A percentile compares a stretch with the other conserved stretches of the same genome.
phyloP scores from a whole-genome alignment of 1,284 basidiomycete species.

The Spongispora temasekensis region DNA sequence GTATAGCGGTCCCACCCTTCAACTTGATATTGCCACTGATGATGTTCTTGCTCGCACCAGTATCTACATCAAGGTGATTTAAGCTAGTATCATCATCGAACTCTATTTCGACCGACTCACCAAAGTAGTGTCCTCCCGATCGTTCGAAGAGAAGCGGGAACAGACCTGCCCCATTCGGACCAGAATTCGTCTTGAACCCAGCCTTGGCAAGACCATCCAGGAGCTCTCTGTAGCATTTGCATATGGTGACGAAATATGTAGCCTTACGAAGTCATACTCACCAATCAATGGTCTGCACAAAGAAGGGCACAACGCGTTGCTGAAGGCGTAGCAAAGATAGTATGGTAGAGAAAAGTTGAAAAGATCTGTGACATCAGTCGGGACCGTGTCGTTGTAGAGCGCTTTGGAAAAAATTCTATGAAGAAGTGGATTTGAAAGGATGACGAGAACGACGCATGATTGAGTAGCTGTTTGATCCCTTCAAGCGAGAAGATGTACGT shows the following conservation, averaged over 20 bases:
- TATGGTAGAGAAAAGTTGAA: slow-evolving; percentile 19
- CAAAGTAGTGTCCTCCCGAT: slow-evolving; percentile 48
- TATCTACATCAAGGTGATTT: slow-evolving; percentile 24
- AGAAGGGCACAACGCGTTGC: slow-evolving; percentile 17
- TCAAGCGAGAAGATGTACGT: slow-evolving; percentile 26
- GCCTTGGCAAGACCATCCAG: slow-evolving; percentile 43
- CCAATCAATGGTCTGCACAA: slow-evolving; percentile 30
- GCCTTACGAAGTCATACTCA: slow-evolving; percentile 5
- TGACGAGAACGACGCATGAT: slow-evolving; percentile 11
- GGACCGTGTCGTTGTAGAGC: slow-evolving; percentile 25
- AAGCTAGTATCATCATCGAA: no score
- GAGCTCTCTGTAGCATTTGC: slow-evolving; percentile 23
- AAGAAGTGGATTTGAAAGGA: background rate
- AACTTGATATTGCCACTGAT: slow-evolving; percentile 48
- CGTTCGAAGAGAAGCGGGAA: slow-evolving; percentile 36
- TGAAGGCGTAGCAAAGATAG: slow-evolving; percentile 17
- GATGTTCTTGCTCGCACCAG: slow-evolving; percentile 42
- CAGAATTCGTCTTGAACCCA: slow-evolving; percentile 47
- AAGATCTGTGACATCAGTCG: slow-evolving; percentile 28
- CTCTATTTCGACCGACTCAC: slow-evolving; percentile 2
- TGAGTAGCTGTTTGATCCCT: slow-evolving; percentile 10
- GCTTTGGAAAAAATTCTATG: slow-evolving; percentile 2
- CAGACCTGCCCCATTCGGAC: slow-evolving; percentile 40
- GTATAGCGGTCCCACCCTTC: slow-evolving; percentile 42
- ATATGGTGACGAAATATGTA: background rate